phyloP scores from a whole-genome alignment of 768 basidiomycete species.

The Pleurotus tuoliensis region DNA sequence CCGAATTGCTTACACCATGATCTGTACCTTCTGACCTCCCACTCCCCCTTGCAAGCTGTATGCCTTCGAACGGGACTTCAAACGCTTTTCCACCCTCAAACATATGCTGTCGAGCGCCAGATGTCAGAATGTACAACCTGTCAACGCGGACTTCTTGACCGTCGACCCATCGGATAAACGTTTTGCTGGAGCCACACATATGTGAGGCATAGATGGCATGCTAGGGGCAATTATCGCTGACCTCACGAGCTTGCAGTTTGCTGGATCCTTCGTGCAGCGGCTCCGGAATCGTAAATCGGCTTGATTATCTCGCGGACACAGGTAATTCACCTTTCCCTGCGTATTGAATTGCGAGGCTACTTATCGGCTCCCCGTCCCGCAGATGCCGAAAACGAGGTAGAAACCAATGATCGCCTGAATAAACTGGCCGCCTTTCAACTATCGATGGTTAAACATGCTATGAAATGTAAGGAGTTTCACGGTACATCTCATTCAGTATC shows the following conservation, averaged over 20 bases:
- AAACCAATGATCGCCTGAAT: slow-evolving; percentile 64
- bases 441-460: slow-evolving; percentile 89
- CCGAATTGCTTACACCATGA: background rate
- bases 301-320: slow-evolving; percentile 78
- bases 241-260: slow-evolving; percentile 44
- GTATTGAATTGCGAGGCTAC: background rate
- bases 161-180: slow-evolving; percentile 63
- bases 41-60: slow-evolving; percentile 45
- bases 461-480: slow-evolving; percentile 66
- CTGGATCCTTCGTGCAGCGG: slow-evolving; percentile 97
- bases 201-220: slow-evolving; percentile 47
- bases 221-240: slow-evolving; percentile 6
- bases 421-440: slow-evolving; percentile 89
- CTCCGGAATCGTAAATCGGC: slow-evolving; percentile 85
- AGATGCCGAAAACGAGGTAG: slow-evolving; percentile 58
- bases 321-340: slow-evolving; percentile 37
- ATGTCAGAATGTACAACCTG: slow-evolving; percentile 74
- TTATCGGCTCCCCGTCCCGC: slow-evolving; percentile 8
- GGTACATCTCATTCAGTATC: slow-evolving; percentile 10
- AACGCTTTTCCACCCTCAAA: slow-evolving; percentile 78
- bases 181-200: slow-evolving; percentile 74
- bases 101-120: slow-evolving; percentile 83
- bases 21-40: background rate
- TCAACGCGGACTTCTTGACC: slow-evolving; percentile 81
- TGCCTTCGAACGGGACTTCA: slow-evolving; percentile 87